Base-by-base conservation (phyloP, 768 basidiomycete genomes). In the Tulasnella sp. region DNA sequence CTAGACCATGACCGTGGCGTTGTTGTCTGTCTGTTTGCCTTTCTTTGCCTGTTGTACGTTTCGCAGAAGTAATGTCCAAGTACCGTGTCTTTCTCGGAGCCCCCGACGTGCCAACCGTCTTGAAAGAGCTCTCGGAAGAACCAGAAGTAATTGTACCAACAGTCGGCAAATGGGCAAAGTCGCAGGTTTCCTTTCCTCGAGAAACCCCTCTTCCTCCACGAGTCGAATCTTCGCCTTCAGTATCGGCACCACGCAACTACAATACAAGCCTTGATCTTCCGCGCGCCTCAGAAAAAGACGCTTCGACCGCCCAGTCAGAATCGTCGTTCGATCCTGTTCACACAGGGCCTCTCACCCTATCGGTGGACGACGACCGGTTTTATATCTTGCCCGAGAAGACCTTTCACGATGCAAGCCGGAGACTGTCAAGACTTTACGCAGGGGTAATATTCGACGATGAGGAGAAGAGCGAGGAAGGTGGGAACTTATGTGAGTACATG, bases 351-450 rank as follows among this genome's bases (percentile, higher is more conserved):
- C 6, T 18, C 74, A 40, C 74, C 20, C 74, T 18, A 28, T 9
- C 41, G 41, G 41, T 14, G 8, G 74, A 75, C 6, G 40, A 48
- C 31, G 28, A 24, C n/a, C 41, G n/a, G 40, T 75, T 34, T 14
- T 75, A 28, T 54, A 24, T 75, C 20, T 75, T 91, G n/a, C 90
- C 89, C 6, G 86, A 88, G 16, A 89, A 89, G 28, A 92, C 91
- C 0, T 84, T 93, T 60, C 91, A 92, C 82, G 92, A 89, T 5
- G 93, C 92, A 11, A 93, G 89, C 83, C 87, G 88, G n/a, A 88
- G 92, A 54, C 91, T 95, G 69, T 94, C 94, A 0, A 80, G 89
- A 76, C 85, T 94, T 34, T 95, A 95, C 83, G 87, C 91, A 83
- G 93, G 93, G 78, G 88, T 91, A 41, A 92, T 93, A n/a, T 94